Base-by-base conservation (phyloP, 306 rosid species). In the Clitoria ternatea region DNA sequence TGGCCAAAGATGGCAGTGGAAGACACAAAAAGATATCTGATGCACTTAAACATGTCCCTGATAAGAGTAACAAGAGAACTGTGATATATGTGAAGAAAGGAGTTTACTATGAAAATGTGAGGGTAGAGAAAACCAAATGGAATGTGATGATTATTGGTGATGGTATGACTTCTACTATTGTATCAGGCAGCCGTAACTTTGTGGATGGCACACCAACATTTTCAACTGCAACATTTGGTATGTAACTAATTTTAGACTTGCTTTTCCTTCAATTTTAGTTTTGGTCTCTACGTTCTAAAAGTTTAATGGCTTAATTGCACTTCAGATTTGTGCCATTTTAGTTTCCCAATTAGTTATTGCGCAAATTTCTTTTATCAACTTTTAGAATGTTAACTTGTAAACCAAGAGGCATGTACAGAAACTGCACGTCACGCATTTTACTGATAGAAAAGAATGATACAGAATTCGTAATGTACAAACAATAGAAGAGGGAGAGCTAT, bases 171-270 rank as follows among this genome's bases (percentile, higher is more conserved):
- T 4, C 79, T 23, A 86, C 92, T 3, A 10, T 82, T 55, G 91
- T 91, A 0, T 78, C 88, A 35, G 89, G 63, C 0, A 52, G 52
- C 4, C 92, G 29, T 49, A 88, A 86, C 67, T 36, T 81, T 65
- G 77, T 82, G 0, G 96, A 87, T 69, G 98, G 96, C 32, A 89
- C 92, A 8, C 90, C 90, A 9, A 89, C 95, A 10, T 92, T 84
- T 77, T 71, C 89, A 7, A 15, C 70, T 15, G 92, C 98, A 52
- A 89, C 95, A 62, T 84, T 89, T 74, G 96, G 98, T 89, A 84
- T 24, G 73, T 30, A 2, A 26, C 3, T 60, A 32, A 40, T 42
- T 26, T 37, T 52, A 20, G 1, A 3, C 1, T 15, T 17, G 45
- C 2, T 55, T 27, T 27, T 27, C 22, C n/a, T n/a, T 55, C 0